Evolutionary conservation across 2,329 filamentous ascomycete species (phyloP), one percentile per base, ranked within the genome.

Genomic region (Nemania abortiva): DNA sequence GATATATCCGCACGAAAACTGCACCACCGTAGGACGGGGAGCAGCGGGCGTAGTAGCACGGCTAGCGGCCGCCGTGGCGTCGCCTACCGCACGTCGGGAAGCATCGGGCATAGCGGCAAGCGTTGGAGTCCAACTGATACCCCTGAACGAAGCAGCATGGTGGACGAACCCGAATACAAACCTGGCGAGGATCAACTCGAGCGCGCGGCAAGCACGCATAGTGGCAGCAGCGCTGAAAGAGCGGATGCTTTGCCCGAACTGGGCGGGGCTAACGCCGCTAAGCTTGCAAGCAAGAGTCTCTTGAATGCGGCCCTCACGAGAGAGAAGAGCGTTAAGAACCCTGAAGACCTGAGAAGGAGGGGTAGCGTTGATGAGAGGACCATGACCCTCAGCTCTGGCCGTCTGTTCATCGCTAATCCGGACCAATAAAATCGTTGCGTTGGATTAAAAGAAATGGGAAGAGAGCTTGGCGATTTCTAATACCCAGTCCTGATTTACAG

Each of bases 381-480:
- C 5, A 91, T 89, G 81, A 95, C 92, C 1, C 90, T 96, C 79
- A 89, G 88, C 22, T 86, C 88, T 31, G 90, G 90, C 57, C 88
- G 93, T 70, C 86, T 97, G 67, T 96, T 92, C 80, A 94, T 97
- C 77, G 93, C 93, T 75, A 97, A 97, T 80, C 93, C 93, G 20
- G 93, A 96, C 80, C 88, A 81, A 61, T 68, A 63, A 54, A n/a
- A 2, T 52, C 27, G 53, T 11, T 22, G 31, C 24, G 20, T 56
- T 47, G 37, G 42, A 63, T 60, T 27, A 20, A 18, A 53, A 49
- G 20, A 24, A n/a, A 29, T 18, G 5, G 34, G 24, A 18, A 22
- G 58, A 29, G 22, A 54, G 10, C 50, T 34, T 37, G 53, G 60
- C 47, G 49, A 24, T 39, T 34, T 60, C n/a, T 54, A 47, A 67